Conservation (phyloP, 2,329 filamentous ascomycete genomes). For the Penicillium sp. region DNA sequence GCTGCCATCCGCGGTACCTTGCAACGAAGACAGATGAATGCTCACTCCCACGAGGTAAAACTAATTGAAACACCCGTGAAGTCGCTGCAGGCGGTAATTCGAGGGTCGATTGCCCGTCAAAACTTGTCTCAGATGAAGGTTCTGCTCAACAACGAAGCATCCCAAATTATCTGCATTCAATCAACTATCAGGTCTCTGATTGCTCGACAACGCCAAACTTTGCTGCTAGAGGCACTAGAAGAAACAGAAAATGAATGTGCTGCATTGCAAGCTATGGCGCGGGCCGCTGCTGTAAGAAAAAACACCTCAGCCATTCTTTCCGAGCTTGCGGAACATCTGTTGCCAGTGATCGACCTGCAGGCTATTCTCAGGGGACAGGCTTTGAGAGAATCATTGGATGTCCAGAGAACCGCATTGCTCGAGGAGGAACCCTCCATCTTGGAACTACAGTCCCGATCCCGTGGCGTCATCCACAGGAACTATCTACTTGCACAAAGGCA, state of each 20-base stretch:
- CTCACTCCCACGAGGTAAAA: slow-evolving; percentile 36
- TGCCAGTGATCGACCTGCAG: slow-evolving; percentile 35
- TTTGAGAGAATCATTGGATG: slow-evolving; percentile 34
- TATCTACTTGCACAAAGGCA: slow-evolving; percentile 32
- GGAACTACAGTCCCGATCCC: slow-evolving; percentile 54
- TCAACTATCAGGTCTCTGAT: slow-evolving; percentile 38
- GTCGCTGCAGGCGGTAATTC: slow-evolving; percentile 58
- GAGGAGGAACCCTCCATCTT: slow-evolving; percentile 46
- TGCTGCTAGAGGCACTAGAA: slow-evolving; percentile 44
- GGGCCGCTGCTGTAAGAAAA: slow-evolving; percentile 39
- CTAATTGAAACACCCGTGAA: slow-evolving; percentile 40
- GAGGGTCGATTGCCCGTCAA: slow-evolving; percentile 55
- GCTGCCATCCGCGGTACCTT: slow-evolving; percentile 66
- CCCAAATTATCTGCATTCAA: slow-evolving; percentile 38
- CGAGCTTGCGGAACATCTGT: slow-evolving; percentile 31
- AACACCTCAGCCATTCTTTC: slow-evolving; percentile 28
- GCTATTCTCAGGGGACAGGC: slow-evolving; percentile 34
- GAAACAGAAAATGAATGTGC: slow-evolving; percentile 44
- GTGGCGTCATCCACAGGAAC: slow-evolving; percentile 42
- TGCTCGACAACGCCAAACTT: slow-evolving; percentile 40
- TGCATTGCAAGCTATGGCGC: slow-evolving; percentile 48
- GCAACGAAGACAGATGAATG: slow-evolving; percentile 50
- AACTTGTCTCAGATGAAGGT: slow-evolving; percentile 27
- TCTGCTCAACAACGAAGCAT: slow-evolving; percentile 28
- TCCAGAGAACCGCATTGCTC: slow-evolving; percentile 41